Evolutionary conservation across 1,139 yeast genomes (phyloP).

Genomic region (Sugiyamaella xylanicola): DNA sequence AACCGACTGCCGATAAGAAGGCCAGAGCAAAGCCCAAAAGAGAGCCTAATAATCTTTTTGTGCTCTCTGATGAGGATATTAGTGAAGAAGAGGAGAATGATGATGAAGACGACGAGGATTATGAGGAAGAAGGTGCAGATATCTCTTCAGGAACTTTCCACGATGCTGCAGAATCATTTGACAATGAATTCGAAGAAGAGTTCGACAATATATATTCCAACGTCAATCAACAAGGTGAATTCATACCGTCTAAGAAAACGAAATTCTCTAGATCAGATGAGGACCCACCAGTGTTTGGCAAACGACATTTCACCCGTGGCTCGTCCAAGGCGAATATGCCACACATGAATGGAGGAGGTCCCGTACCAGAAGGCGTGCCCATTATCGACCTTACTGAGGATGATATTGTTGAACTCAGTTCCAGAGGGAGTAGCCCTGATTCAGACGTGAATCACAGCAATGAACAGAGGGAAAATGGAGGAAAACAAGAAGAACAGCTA

Average conservation of each 20-base stretch:
- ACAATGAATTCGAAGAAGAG: slow-evolving; percentile 13
- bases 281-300: neutral
- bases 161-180: slow-evolving; percentile 10
- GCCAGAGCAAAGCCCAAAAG: neutral
- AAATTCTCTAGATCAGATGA: neutral
- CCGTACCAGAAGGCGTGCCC: slow-evolving; percentile 16
- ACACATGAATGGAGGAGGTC: neutral
- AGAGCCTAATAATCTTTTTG: slow-evolving; percentile 7
- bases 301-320: slow-evolving; percentile 1
- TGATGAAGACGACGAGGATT: neutral
- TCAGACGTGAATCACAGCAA: neutral
- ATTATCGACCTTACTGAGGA: slow-evolving; percentile 30
- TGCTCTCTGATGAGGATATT: slow-evolving; percentile 1
- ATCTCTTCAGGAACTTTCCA: too few species aligned
- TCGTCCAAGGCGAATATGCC: slow-evolving; percentile 2
- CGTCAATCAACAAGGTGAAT: neutral
- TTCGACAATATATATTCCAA: slow-evolving; percentile 9
- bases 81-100: neutral
- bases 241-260: neutral
- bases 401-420: slow-evolving; percentile 16
- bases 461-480: neutral
- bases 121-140: too few species aligned
- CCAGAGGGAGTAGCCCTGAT: neutral
- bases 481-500: neutral
- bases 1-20: neutral